A percentile compares a stretch with the other conserved stretches of the same genome.
Conservation (phyloP, 2,329 filamentous ascomycete genomes). For the Cytospora piceicola region DNA sequence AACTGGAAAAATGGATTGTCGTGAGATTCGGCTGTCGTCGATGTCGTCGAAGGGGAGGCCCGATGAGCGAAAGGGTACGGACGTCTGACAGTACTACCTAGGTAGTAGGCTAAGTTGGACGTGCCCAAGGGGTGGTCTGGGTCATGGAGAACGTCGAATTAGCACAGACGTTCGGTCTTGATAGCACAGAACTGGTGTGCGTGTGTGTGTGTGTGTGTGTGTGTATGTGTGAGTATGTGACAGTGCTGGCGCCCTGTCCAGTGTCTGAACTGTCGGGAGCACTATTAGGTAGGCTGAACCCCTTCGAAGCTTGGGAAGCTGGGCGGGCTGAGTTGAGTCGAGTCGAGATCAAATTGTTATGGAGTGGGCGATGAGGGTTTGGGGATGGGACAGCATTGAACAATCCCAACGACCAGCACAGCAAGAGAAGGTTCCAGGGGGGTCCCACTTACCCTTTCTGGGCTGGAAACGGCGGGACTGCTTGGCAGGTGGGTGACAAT, state of each 20-base stretch:
- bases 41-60: not conserved
- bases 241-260: not conserved
- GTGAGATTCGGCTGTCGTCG: not conserved
- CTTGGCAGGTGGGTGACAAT: not conserved
- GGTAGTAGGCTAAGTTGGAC: constrained; percentile 15
- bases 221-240: not conserved
- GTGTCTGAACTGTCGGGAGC: not conserved
- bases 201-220: not conserved
- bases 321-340: constrained; percentile 11
- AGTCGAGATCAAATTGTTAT: constrained; percentile 14
- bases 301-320: not conserved
- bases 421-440: constrained; percentile 20
- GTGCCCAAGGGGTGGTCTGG: constrained; percentile 6
- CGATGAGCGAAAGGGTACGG: not conserved
- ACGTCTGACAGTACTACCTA: not conserved
- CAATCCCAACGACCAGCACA: constrained; percentile 11
- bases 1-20: not conserved
- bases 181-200: constrained; percentile 17
- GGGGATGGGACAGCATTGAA: constrained; percentile 3
- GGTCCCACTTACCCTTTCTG: constrained; percentile 19
- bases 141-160: constrained; percentile 16
- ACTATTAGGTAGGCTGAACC: constrained; percentile 2
- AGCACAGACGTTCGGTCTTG: constrained; percentile 24
- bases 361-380: constrained; percentile 8
- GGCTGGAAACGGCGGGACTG: constrained; percentile 12